Percentiles rank a stretch among this genome's conserved stretches.
These are phyloP conservation scores for Citrus mangshanensis DNA, from an alignment of 345 rosid genomes.

Conservation along the genomic window DNA sequence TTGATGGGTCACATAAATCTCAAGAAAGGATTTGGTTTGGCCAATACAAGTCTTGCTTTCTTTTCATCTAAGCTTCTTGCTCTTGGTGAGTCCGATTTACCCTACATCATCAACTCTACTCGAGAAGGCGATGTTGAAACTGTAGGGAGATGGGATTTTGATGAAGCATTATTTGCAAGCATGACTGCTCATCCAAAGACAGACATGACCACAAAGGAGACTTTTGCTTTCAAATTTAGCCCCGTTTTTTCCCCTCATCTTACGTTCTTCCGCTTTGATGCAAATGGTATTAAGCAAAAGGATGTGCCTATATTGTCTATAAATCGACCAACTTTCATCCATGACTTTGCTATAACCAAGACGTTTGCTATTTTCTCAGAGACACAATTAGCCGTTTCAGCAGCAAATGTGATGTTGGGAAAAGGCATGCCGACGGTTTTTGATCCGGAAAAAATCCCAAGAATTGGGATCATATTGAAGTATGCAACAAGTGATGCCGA, in stretches of 20 bases:
- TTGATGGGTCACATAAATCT: conserved; percentile 7
- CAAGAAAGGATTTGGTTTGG: conserved; percentile 15
- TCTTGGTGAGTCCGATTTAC: conserved; percentile 23
- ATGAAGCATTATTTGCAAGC: conserved; percentile 5
- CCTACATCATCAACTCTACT: conserved; percentile 8
- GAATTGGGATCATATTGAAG: conserved; percentile 21
- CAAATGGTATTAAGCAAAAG: conserved; percentile 10
- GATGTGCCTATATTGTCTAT: conserved; percentile 17
- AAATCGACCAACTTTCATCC: conserved; percentile 4
- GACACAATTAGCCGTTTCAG: not conserved
- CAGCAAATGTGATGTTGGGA: not conserved
- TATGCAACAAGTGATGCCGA: conserved; percentile 13
- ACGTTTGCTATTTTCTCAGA: conserved; percentile 15
- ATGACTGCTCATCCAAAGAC: conserved; percentile 28
- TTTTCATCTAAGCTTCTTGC: conserved; percentile 13
- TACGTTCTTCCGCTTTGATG: conserved; percentile 12
- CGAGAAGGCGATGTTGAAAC: conserved; percentile 16
- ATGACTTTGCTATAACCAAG: conserved; percentile 25
- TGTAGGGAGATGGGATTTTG: conserved; percentile 16
- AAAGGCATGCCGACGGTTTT: conserved; percentile 13
- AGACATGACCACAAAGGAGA: conserved; percentile 11
- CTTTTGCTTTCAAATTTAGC: conserved; percentile 19
- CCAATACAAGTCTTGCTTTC: conserved; percentile 20
- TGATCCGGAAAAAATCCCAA: conserved; percentile 1
- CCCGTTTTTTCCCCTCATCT: not conserved